Conservation (phyloP, 371 early-diverging fungal species). For the Mucor racemosus region DNA sequence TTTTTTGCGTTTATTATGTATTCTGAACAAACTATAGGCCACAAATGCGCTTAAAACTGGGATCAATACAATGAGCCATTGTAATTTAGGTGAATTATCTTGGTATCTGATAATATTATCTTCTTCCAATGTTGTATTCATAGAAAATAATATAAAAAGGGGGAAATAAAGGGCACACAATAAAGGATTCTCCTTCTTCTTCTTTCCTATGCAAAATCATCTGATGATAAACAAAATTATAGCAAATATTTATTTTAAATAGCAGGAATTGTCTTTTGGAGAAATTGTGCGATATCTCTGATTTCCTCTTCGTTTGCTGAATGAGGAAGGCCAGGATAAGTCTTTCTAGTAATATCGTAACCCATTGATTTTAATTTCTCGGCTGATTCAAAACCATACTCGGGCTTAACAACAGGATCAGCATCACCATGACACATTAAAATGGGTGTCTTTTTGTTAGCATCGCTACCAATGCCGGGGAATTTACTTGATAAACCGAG, state of each 20-base stretch:
- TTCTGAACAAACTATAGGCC: neutral
- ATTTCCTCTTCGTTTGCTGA: slow-evolving; percentile 78
- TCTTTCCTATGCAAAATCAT: neutral
- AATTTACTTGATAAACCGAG: slow-evolving; percentile 71
- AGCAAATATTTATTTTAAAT: slow-evolving; percentile 6
- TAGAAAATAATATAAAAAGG: neutral
- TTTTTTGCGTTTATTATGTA: neutral
- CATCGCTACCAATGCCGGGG: slow-evolving; percentile 60
- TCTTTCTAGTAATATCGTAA: slow-evolving; percentile 74
- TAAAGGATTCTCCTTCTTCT: neutral
- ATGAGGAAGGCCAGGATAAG: slow-evolving; percentile 84
- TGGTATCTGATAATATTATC: neutral
- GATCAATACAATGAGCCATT: slow-evolving; percentile 28
- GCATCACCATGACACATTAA: slow-evolving; percentile 89
- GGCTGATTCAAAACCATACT: slow-evolving; percentile 73
- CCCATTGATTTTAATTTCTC: slow-evolving; percentile 68
- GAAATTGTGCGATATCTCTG: slow-evolving; percentile 70
- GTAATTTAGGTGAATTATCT: neutral
- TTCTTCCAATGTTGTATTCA: neutral
- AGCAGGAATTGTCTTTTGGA: slow-evolving; percentile 21
- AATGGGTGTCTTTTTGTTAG: slow-evolving; percentile 81
- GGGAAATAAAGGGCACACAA: too few relatives aligned
- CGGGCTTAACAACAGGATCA: slow-evolving; percentile 79
- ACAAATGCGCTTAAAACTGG: slow-evolving; percentile 6
- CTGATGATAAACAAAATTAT: neutral